Base-by-base conservation (phyloP, 257 asterid genomes). In the Rubia yunnanensis region DNA sequence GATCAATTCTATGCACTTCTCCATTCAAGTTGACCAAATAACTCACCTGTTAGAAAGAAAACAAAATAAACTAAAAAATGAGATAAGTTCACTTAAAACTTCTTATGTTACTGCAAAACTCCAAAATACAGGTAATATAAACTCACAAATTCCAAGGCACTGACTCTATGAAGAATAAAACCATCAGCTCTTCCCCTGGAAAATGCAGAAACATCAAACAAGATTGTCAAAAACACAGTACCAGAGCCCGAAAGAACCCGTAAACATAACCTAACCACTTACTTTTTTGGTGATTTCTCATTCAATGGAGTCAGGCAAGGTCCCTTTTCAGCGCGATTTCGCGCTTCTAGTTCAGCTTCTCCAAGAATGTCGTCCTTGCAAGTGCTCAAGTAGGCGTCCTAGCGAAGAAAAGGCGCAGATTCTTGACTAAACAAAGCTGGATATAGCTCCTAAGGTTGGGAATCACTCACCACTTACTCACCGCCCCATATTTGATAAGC, bases 131-230 rank as follows among this genome's bases (percentile, higher is more conserved):
- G 63, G 38, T 58, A 15, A 50, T 10, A 7, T 53, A 31, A 10
- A 73, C 89, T 74, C 59, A 88, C 92, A 81, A 85, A 80, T 54
- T 83, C 94, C 49, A 80, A 56, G 22, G 87, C 65, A 67, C 75
- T 72, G 74, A 83, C 72, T 27, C 64, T 80, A 67, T 85, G 94
- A 39, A 88, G 88, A 36, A 82, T 78, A 71, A 88, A 80, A 2
- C 85, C 86, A 24, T 68, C 72, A 30, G 54, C 73, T 31, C 34
- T 76, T 73, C 78, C 81, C 67, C 89, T 81, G 78, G 22, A 27
- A 34, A 36, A 59, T 52, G 35, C 55, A 65, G 15, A 30, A 70
- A 36, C 49, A 62, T 5, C 7, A 38, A 7, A 34, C 20, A 49
- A 20, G 56, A 3, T 8, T 6, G 17, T 65, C 15, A 61, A 8